Base-by-base conservation (phyloP, 2,329 filamentous ascomycete genomes). In the Cercospora sp. region DNA sequence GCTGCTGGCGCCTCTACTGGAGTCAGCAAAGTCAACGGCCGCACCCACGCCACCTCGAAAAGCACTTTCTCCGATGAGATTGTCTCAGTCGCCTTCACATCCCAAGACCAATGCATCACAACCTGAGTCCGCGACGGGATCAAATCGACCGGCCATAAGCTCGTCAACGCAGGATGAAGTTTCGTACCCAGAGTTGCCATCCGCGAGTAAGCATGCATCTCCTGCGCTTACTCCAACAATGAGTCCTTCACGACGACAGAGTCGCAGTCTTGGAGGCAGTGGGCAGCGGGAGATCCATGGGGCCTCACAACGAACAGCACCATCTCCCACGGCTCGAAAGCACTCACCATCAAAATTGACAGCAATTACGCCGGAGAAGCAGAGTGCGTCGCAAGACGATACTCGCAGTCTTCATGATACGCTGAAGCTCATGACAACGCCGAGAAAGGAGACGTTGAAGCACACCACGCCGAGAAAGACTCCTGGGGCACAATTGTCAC, bases 351-450 rank as follows among this genome's bases (percentile, higher is more conserved):
- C 64, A n/a, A 67, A 64, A 57, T 42, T 30, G 36, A 30, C 64
- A 5, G 57, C 60, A n/a, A 57, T 53, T 2, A 71, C 74, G 7
- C 68, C 71, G 3, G 69, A 75, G 53, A 72, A 68, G 63, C 55
- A 58, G 12, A 67, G 64, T 39, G 59, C 48, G 5, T 63, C 70
- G 8, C 66, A 72, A 55, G 73, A 76, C 18, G 66, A 67, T 18
- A 61, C 69, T 10, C 55, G 70, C 42, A 58, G 64, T 63, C 39
- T 67, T 83, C 23, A 76, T 78, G 7, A 81, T 67, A 82, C 78
- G 42, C 83, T 84, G 72, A 83, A 81, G 67, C 75, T 83, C 16
- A 77, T 85, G 61, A 82, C 81, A 0, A 85, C 83, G 0, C 83
- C 83, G 5, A 76, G 83, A 55, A 85, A 84, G 69, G 82, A 84